A percentile compares a stretch with the other conserved stretches of the same genome.
Evolutionary conservation across 768 basidiomycete species (phyloP).

Genomic region (Suillus subaureus): DNA sequence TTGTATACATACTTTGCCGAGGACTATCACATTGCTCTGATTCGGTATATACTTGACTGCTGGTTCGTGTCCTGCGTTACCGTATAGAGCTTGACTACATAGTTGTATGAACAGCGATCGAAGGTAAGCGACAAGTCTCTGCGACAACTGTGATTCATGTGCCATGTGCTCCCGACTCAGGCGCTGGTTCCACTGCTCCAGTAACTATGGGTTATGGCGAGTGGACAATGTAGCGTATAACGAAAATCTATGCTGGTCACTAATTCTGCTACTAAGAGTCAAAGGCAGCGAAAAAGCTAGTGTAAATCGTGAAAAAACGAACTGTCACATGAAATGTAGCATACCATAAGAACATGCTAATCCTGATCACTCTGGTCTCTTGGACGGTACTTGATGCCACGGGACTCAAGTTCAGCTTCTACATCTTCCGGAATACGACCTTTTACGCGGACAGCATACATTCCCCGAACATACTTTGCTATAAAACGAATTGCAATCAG

Average conservation of each 20-base stretch:
- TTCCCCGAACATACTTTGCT: constrained; percentile 90
- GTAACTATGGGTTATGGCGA: background rate
- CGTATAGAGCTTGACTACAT: background rate
- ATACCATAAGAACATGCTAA: constrained; percentile 28
- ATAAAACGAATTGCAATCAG: constrained; percentile 13
- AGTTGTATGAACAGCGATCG: background rate
- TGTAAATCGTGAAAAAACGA: background rate
- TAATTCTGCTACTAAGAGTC: background rate
- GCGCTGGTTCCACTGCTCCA: background rate
- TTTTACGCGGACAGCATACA: constrained; percentile 91
- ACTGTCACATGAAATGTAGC: background rate
- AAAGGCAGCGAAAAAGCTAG: background rate
- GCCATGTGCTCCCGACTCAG: background rate
- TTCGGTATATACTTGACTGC: background rate
- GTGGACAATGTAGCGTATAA: background rate
- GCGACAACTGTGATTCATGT: background rate
- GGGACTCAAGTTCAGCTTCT: constrained; percentile 74
- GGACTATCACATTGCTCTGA: background rate
- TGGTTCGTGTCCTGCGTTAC: background rate
- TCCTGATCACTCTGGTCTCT: constrained; percentile 80
- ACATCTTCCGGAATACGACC: constrained; percentile 86
- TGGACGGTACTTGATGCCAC: constrained; percentile 84
- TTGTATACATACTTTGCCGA: background rate
- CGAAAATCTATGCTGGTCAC: background rate
- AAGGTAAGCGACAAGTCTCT: background rate